These are phyloP conservation scores for Aspergillus ibericus DNA, from an alignment of 2,329 filamentous ascomycete genomes.

Conservation along the genomic window DNA sequence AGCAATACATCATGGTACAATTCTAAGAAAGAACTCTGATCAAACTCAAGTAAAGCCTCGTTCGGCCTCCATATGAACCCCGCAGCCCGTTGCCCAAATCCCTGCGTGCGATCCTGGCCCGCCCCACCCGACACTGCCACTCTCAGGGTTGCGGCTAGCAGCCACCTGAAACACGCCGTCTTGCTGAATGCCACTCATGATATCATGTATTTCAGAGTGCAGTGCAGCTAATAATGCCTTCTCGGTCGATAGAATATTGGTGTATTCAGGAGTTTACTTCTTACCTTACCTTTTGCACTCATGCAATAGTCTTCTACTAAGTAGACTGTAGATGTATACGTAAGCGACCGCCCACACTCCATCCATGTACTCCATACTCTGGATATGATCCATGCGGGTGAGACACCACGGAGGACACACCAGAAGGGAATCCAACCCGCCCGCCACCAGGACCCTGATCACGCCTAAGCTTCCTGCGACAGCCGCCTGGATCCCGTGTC, in stretches of 20 bases:
- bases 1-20: no score
- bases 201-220: no score
- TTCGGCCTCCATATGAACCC: conserved; percentile 18
- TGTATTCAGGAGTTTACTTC: no score
- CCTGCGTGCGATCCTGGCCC: conserved; percentile 35
- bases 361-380: no score
- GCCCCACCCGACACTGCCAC: conserved; percentile 30
- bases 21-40: background rate
- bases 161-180: conserved; percentile 33
- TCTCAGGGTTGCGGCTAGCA: conserved; percentile 33
- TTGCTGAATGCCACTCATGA: no score
- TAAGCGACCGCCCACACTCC: no score
- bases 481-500: background rate
- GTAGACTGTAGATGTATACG: no score
- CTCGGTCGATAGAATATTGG: no score
- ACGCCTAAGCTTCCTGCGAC: conserved; percentile 8
- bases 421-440: background rate
- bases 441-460: conserved; percentile 5
- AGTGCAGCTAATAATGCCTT: no score
- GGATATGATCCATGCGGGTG: background rate
- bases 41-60: background rate
- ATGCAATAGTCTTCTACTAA: no score
- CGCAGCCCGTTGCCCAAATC: conserved; percentile 31
- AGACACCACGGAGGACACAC: background rate
- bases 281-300: no score